Evolutionary conservation across 2,329 filamentous ascomycete species (phyloP), one percentile per base, ranked within the genome.

Genomic region (Fonsecaea multimorphosa): DNA sequence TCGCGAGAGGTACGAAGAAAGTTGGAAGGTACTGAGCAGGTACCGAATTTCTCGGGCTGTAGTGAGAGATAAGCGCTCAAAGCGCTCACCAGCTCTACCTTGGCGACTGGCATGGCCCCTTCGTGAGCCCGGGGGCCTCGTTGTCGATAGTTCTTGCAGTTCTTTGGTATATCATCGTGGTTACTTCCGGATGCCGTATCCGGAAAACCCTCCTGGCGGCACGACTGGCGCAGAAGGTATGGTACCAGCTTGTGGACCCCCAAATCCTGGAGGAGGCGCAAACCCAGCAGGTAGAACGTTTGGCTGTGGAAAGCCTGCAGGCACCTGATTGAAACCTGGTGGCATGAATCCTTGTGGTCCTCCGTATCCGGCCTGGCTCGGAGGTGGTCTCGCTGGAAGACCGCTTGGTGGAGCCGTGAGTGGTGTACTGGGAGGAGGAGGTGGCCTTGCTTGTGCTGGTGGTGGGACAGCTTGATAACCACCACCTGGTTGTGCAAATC

Each of bases 361-460:
- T 49, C 89, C 89, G 74, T 90, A 91, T 1, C 87, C 88, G 57
- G 81, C 87, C 72, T 89, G 86, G 16, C 84, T 87, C 19, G 88
- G 87, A 3, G 90, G 90, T n/a, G 90, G 90, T 44, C 89, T 82
- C 64, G 89, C 87, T 44, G 90, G 89, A 29, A 89, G 76, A 31
- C 84, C 85, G 7, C 84, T 80, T 14, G 82, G 81, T 9, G 81
- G 80, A 34, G 79, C 79, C 49, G 76, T 74, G 51, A 83, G 73
- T 56, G 83, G 79, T 61, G 76, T 79, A 19, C 85, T 84, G 36
- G 87, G 86, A 55, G 87, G 86, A 14, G 86, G 83, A 14, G 89
- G 83, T 32, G 87, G 82, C 62, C 81, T 74, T 67, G 76, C 77
- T 67, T 75, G 72, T 36, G 77, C 74, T 51, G 77, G 79, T 70